Conservation (phyloP, 1,284 basidiomycete species). For the Cutaneotrichosporon sp. region DNA sequence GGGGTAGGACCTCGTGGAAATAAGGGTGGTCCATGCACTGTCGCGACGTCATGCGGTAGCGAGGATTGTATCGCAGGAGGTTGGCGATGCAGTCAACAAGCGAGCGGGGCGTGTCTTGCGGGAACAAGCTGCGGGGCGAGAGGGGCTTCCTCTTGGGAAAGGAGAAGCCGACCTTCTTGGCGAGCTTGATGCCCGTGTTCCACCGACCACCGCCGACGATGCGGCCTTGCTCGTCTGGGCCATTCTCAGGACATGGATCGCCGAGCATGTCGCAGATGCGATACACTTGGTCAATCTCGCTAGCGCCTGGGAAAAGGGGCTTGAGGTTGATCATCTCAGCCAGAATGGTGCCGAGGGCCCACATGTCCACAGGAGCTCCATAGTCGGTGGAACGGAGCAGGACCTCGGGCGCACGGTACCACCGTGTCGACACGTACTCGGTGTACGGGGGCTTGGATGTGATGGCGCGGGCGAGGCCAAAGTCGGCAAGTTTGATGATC, state of each 20-base stretch:
- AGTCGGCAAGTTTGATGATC: constrained; percentile 97
- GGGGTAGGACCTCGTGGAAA: constrained; percentile 61
- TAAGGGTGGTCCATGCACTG: constrained; percentile 87
- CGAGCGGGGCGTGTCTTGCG: constrained; percentile 67
- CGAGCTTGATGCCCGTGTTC: constrained; percentile 78
- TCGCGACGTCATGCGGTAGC: constrained; percentile 71
- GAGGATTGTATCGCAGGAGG: constrained; percentile 87
- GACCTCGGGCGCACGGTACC: constrained; percentile 99
- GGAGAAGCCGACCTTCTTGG: constrained; percentile 74
- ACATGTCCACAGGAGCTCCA: constrained; percentile 96
- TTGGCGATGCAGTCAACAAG: constrained; percentile 89
- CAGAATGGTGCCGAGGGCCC: constrained; percentile 97
- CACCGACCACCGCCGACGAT: constrained; percentile 81
- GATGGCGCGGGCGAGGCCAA: constrained; percentile 91
- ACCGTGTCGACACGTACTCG: constrained; percentile 96
- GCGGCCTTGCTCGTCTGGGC: constrained; percentile 64
- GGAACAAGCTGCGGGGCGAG: constrained; percentile 72
- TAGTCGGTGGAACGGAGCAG: constrained; percentile 86
- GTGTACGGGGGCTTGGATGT: constrained; percentile 88
- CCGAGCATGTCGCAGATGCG: constrained; percentile 87
- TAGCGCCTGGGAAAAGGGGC: constrained; percentile 95
- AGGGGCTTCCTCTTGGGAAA: constrained; percentile 82
- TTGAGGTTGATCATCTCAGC: constrained; percentile 92
- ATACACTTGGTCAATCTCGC: constrained; percentile 87
- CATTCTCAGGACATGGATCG: constrained; percentile 82